Conservation (phyloP, 106 monocot species). For the Allium fistulosum region DNA sequence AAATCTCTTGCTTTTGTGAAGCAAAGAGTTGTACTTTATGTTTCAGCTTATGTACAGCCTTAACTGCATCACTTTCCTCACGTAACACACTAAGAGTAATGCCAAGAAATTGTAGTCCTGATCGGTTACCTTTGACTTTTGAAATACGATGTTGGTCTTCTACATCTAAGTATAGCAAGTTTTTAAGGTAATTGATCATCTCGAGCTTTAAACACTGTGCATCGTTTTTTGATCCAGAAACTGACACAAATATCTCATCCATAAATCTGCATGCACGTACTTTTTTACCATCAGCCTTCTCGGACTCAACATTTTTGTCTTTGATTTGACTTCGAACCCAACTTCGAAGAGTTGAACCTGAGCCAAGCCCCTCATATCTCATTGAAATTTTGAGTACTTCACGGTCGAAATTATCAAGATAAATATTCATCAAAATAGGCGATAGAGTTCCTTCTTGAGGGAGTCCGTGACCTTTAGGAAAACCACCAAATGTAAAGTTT, state of each 20-base stretch:
- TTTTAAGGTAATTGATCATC: slow-evolving; percentile 37
- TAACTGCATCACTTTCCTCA: slow-evolving; percentile 32
- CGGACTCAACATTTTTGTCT: slow-evolving; percentile 5
- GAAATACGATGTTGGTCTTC: slow-evolving; percentile 22
- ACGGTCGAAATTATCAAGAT: slow-evolving; percentile 63
- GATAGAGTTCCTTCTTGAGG: slow-evolving; percentile 94
- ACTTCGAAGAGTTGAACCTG: slow-evolving; percentile 44
- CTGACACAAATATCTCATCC: slow-evolving; percentile 86
- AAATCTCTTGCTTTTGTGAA: slow-evolving; percentile 69
- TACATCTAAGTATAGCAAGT: slow-evolving; percentile 47
- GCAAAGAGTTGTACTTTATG: slow-evolving; percentile 70
- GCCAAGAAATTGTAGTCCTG: slow-evolving; percentile 73
- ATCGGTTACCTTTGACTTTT: slow-evolving; percentile 10
- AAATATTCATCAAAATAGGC: slow-evolving; percentile 91
- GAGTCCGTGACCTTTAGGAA: slow-evolving; percentile 89
- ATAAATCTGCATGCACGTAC: slow-evolving; percentile 76
- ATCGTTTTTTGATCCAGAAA: slow-evolving; percentile 60
- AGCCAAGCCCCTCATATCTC: slow-evolving; percentile 66
- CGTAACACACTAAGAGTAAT: slow-evolving; percentile 21
- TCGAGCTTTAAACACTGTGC: slow-evolving; percentile 54
- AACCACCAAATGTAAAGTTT: slow-evolving; percentile 77
- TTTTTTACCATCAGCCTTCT: slow-evolving; percentile 17
- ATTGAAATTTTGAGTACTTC: slow-evolving; percentile 64
- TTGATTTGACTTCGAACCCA: slow-evolving; percentile 77
- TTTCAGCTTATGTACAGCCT: slow-evolving; percentile 85